Evolutionary conservation across 176 grass and related monocot genomes (phyloP).

Genomic region (Dactylis glomerata): DNA sequence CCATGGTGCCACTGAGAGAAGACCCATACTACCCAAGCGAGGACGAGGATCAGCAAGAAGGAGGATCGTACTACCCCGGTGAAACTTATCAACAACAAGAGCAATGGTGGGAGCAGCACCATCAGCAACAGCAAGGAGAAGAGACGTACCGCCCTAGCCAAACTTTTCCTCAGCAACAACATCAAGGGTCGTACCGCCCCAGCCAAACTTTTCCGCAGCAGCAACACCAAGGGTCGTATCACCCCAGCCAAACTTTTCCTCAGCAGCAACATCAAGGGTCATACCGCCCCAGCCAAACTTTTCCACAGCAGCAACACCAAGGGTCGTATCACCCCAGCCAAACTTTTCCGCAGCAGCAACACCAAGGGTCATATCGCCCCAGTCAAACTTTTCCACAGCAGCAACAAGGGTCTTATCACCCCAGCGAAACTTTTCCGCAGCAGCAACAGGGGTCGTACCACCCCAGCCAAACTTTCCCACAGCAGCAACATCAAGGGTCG

Average conservation of each 20-base stretch:
- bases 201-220: background rate
- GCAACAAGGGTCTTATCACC: background rate
- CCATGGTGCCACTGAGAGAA: background rate
- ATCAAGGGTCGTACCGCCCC: background rate
- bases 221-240: background rate
- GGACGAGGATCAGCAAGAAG: background rate
- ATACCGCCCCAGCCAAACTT: background rate
- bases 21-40: background rate
- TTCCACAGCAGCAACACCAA: background rate
- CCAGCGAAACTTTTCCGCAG: no score
- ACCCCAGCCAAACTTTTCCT: background rate
- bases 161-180: background rate
- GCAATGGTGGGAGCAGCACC: background rate
- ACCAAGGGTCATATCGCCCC: background rate
- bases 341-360: background rate
- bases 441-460: no score
- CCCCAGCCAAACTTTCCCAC: no score
- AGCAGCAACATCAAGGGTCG: no score
- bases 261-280: background rate
- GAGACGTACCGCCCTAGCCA: background rate
- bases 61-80: no score
- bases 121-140: background rate
- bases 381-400: background rate
- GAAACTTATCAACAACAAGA: background rate
- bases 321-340: background rate